phyloP scores from a whole-genome alignment of 768 basidiomycete species.

The Peribolospora kevripleyi region DNA sequence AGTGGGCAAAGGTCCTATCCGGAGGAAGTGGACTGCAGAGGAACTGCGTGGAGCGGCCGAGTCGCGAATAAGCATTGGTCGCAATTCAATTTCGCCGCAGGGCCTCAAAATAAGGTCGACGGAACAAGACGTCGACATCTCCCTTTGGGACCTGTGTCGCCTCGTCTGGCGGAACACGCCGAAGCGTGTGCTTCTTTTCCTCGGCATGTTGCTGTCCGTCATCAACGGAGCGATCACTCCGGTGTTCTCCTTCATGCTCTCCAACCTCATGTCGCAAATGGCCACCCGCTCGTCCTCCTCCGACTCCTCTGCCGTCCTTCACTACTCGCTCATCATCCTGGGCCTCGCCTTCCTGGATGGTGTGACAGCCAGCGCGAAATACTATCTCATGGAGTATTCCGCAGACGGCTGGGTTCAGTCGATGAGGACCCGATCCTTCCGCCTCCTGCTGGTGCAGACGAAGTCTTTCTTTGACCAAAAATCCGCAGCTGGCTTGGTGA shows the following conservation, averaged over 20 bases:
- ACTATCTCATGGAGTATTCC: constrained; percentile 49
- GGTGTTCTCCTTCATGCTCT: constrained; percentile 71
- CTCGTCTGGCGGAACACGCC: constrained; percentile 41
- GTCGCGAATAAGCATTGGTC: no score
- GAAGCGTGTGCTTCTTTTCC: constrained; percentile 38
- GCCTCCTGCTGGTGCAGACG: constrained; percentile 47
- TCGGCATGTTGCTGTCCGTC: constrained; percentile 46
- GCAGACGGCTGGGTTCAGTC: constrained; percentile 49
- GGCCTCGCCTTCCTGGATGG: constrained; percentile 53
- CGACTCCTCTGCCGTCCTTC: constrained; percentile 16
- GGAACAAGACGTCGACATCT: background rate
- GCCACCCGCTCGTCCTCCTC: constrained; percentile 19
- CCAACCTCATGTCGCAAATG: constrained; percentile 31
- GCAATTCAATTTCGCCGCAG: no score
- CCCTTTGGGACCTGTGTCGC: background rate
- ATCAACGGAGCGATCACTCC: constrained; percentile 67
- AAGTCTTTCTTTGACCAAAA: constrained; percentile 69
- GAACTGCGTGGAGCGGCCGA: no score
- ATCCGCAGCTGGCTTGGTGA: constrained; percentile 36
- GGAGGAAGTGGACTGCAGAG: no score
- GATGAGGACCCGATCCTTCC: constrained; percentile 35
- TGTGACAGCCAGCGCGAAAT: constrained; percentile 46
- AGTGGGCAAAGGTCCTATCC: no score
- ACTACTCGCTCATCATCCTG: constrained; percentile 23
- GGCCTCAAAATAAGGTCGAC: background rate